phyloP scores from a whole-genome alignment of 306 rosid species.

The Trifolium repens region DNA sequence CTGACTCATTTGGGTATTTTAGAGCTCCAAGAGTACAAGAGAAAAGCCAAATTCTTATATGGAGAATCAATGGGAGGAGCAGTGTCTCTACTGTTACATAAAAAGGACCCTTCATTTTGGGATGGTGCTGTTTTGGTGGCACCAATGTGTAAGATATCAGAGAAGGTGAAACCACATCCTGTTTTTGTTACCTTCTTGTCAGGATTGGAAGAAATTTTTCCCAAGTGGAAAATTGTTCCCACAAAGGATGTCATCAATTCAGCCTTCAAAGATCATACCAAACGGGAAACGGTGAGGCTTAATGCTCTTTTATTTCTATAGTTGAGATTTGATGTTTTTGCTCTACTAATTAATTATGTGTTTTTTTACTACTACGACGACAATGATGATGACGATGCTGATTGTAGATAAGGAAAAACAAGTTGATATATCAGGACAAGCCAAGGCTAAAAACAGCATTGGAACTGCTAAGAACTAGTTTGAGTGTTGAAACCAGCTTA shows the following conservation, averaged over 20 bases:
- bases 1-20: constrained; percentile 7
- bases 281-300: constrained; percentile 65
- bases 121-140: constrained; percentile 88
- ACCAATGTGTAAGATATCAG: constrained; percentile 98
- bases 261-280: constrained; percentile 71
- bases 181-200: constrained; percentile 62
- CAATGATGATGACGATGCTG: background rate
- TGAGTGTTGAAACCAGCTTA: constrained; percentile 61
- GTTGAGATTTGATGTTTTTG: background rate
- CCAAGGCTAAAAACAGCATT: constrained; percentile 85
- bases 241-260: constrained; percentile 70
- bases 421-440: constrained; percentile 83
- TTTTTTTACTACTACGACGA: background rate
- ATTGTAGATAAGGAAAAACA: constrained; percentile 74
- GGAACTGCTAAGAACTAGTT: constrained; percentile 81
- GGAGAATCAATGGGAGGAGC: constrained; percentile 99
- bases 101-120: constrained; percentile 71
- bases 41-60: constrained; percentile 70
- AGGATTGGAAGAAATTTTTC: constrained; percentile 66
- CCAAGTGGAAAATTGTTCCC: constrained; percentile 91
- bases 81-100: constrained; percentile 71
- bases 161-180: constrained; percentile 79
- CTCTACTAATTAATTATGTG: background rate
- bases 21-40: constrained; percentile 61
- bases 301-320: background rate